A percentile compares a stretch with the other conserved stretches of the same genome.
Conservation (phyloP, 345 rosid species). For the Cardiospermum halicacabum region DNA sequence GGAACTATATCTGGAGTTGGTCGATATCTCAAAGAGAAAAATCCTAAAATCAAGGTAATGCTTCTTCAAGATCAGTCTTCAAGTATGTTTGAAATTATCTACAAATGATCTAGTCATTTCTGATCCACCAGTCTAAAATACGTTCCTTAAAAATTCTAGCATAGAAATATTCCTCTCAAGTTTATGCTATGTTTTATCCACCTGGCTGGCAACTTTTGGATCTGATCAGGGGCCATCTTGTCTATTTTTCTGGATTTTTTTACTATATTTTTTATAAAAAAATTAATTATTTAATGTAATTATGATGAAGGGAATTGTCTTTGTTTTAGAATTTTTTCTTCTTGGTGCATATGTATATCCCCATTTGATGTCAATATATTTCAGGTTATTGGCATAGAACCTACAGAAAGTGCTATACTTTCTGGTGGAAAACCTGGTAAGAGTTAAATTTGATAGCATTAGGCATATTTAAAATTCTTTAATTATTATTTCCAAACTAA, state of each 20-base stretch:
- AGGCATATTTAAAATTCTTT: background rate
- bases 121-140: slow-evolving; percentile 2
- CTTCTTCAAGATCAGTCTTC: background rate
- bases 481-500: background rate
- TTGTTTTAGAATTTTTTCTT: background rate
- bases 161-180: slow-evolving; percentile 7
- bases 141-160: background rate
- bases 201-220: background rate
- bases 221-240: background rate
- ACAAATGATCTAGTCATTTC: background rate
- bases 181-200: background rate
- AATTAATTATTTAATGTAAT: too few relatives aligned
- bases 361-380: slow-evolving; percentile 12
- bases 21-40: slow-evolving; percentile 65
- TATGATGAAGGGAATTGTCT: slow-evolving; percentile 9
- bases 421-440: slow-evolving; percentile 87
- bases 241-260: too few relatives aligned
- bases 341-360: background rate
- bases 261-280: too few relatives aligned
- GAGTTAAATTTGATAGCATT: background rate
- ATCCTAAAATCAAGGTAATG: slow-evolving; percentile 61
- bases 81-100: background rate
- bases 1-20: slow-evolving; percentile 87
- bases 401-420: slow-evolving; percentile 69
- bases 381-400: slow-evolving; percentile 87